Evolutionary conservation across 2,329 filamentous ascomycete species (phyloP).

Genomic region (Macroventuria anomochaeta): DNA sequence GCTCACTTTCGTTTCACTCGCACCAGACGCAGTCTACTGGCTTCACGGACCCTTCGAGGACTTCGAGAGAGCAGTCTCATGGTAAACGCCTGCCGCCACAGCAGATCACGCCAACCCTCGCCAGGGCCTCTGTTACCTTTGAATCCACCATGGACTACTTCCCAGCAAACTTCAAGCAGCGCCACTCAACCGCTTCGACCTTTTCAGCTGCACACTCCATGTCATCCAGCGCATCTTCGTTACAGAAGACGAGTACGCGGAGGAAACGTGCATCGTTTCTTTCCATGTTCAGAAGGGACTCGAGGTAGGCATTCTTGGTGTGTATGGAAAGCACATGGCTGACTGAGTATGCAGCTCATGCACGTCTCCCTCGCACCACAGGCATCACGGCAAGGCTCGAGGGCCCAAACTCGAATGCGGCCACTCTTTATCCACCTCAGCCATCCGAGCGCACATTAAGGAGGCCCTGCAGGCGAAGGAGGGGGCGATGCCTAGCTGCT

Average conservation of each 20-base stretch:
- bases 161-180: conserved; percentile 24
- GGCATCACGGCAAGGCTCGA: conserved; percentile 32
- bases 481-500: conserved; percentile 48
- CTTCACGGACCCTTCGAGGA: conserved; percentile 43
- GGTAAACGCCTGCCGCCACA: conserved; percentile 27
- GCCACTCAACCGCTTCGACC: conserved; percentile 31
- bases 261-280: conserved; percentile 41
- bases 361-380: conserved; percentile 34
- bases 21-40: conserved; percentile 46
- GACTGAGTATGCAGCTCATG: conserved; percentile 31
- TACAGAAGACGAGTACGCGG: conserved; percentile 21
- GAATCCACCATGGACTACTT: conserved; percentile 29
- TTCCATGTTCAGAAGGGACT: conserved; percentile 42
- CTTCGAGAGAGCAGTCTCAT: conserved; percentile 38
- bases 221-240: conserved; percentile 32
- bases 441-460: conserved; percentile 43
- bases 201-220: conserved; percentile 30
- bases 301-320: conserved; percentile 29
- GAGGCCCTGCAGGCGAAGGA: conserved; percentile 43
- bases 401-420: conserved; percentile 41
- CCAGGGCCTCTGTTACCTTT: conserved; percentile 26
- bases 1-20: conserved; percentile 45
- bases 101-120: conserved; percentile 23
- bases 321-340: conserved; percentile 12
- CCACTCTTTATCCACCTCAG: conserved; percentile 38